phyloP scores from a whole-genome alignment of 2,329 filamentous ascomycete genomes.

The Curvularia spicifera region DNA sequence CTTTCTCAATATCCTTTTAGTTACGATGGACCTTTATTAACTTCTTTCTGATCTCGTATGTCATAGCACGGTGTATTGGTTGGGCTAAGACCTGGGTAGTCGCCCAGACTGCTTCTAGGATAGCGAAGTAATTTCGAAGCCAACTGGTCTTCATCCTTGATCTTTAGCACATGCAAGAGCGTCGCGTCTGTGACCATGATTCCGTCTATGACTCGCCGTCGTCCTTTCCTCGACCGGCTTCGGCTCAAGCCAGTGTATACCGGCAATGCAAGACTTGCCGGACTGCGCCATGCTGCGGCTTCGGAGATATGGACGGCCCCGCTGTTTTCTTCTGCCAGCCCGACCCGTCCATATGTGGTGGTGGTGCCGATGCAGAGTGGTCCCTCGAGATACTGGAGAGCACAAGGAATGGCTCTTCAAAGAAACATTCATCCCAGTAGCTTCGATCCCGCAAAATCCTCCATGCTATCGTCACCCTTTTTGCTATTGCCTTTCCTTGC shows the following conservation, averaged over 20 bases:
- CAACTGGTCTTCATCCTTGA: conserved; percentile 17
- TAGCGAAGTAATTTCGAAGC: conserved; percentile 38
- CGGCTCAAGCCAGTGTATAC: not conserved
- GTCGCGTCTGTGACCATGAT: not conserved
- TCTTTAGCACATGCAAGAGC: conserved; percentile 5
- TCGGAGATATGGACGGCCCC: not conserved
- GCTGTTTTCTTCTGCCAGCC: not conserved
- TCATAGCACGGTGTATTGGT: conserved; percentile 37
- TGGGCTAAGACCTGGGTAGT: conserved; percentile 28
- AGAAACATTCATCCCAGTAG: conserved; percentile 29
- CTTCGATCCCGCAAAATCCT: conserved; percentile 43
- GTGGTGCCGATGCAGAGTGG: not conserved
- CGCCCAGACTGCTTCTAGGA: conserved; percentile 28
- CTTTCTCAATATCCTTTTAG: conserved; percentile 48
- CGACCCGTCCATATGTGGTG: not conserved
- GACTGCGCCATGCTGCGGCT: not conserved
- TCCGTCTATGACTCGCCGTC: not conserved
- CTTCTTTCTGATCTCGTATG: conserved; percentile 38
- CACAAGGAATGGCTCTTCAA: not conserved
- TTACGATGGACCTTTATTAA: conserved; percentile 38
- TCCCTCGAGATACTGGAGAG: not conserved
- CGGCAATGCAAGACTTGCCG: not conserved
- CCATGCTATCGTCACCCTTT: conserved; percentile 41
- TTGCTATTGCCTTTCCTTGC: conserved; percentile 19
- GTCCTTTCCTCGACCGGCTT: not conserved